Conservation (phyloP, 2,329 filamentous ascomycete species). For the Endoconidiophora polonica region DNA sequence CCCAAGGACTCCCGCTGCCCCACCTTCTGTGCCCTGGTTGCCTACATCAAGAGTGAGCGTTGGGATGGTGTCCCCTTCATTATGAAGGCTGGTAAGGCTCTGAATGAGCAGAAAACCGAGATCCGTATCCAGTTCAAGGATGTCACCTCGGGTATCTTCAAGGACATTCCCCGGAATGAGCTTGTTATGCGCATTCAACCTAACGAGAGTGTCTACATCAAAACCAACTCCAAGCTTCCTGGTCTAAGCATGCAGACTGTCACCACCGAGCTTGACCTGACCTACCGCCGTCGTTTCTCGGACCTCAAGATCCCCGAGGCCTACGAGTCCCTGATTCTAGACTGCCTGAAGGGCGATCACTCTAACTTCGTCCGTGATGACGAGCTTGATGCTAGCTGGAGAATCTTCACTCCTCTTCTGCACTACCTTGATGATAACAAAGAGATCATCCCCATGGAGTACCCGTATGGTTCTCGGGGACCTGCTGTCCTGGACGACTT, state of each 20-base stretch:
- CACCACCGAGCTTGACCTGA: slow-evolving; percentile 93
- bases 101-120: slow-evolving; percentile 99
- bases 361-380: slow-evolving; percentile 98
- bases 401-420: slow-evolving; percentile 91
- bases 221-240: slow-evolving; percentile 99
- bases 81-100: slow-evolving; percentile 94
- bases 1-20: slow-evolving; percentile 95
- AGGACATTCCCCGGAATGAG: slow-evolving; percentile 98
- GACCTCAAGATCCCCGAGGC: slow-evolving; percentile 99
- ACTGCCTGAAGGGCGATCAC: slow-evolving; percentile 96
- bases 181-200: slow-evolving; percentile 98
- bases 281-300: slow-evolving; percentile 94
- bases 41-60: slow-evolving; percentile 98
- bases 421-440: slow-evolving; percentile 99
- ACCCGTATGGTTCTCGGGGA: slow-evolving; percentile 94
- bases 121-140: slow-evolving; percentile 99
- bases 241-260: slow-evolving; percentile 99
- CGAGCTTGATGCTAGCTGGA: slow-evolving; percentile 94
- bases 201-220: slow-evolving; percentile 99
- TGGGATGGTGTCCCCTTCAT: slow-evolving; percentile 99
- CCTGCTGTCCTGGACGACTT: slow-evolving; percentile 96
- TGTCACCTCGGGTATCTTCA: slow-evolving; percentile 97
- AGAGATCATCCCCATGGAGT: slow-evolving; percentile 98
- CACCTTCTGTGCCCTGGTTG: slow-evolving; percentile 92
- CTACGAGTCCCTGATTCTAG: slow-evolving; percentile 92